Percentiles rank a stretch among this genome's conserved stretches.
Conservation (phyloP, 345 rosid species). For the Arabidopsis thaliana region DNA sequence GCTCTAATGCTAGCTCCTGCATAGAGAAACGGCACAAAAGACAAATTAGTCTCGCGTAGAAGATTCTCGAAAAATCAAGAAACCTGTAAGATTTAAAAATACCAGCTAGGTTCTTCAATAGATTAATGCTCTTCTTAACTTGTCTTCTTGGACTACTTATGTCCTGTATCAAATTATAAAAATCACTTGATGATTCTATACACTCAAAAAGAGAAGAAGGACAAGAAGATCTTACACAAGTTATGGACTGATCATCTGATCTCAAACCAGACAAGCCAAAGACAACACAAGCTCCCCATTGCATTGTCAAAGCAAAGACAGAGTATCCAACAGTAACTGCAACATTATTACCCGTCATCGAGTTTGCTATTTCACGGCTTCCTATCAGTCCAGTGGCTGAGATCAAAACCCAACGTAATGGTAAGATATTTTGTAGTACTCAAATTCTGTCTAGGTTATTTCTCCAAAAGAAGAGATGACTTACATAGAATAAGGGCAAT, state of each 20-base stretch:
- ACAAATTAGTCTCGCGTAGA: background rate
- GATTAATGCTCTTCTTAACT: background rate
- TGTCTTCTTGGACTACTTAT: conserved; percentile 8
- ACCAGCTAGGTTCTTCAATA: conserved; percentile 18
- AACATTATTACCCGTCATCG: conserved; percentile 38
- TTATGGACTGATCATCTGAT: conserved; percentile 18
- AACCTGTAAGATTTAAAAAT: background rate
- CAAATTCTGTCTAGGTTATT: background rate
- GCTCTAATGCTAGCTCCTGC: conserved; percentile 36
- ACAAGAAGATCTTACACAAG: conserved; percentile 7
- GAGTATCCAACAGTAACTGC: conserved; percentile 39
- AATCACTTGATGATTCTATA: background rate
- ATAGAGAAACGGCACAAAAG: background rate
- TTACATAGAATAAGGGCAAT: conserved; percentile 37
- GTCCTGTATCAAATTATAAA: conserved; percentile 22
- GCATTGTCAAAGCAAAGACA: conserved; percentile 44
- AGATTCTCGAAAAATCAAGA: background rate
- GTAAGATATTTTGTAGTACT: background rate
- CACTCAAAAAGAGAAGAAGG: background rate
- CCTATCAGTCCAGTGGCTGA: conserved; percentile 41
- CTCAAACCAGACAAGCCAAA: conserved; percentile 38
- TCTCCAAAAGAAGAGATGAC: background rate
- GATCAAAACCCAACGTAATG: background rate
- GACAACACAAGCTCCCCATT: conserved; percentile 48
- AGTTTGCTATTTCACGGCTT: conserved; percentile 33